Evolutionary conservation across 1,139 yeast genomes (phyloP).

Genomic region (Geotrichum phurueaensis): DNA sequence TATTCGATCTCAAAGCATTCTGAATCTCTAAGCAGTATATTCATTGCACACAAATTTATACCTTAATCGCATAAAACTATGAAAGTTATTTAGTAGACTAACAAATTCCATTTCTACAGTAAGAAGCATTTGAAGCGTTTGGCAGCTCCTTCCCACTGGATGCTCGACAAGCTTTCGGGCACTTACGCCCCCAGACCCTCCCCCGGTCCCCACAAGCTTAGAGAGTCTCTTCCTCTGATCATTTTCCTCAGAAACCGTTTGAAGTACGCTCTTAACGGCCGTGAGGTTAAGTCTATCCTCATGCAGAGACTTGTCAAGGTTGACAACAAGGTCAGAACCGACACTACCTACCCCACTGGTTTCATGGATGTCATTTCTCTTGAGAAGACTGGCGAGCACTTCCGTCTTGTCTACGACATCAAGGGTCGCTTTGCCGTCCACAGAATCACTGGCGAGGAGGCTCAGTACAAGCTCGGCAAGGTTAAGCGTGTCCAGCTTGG

Average conservation of each 20-base stretch:
- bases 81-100: background rate
- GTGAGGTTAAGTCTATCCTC: slow-evolving; percentile 98
- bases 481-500: slow-evolving; percentile 97
- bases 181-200: slow-evolving; percentile 99
- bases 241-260: slow-evolving; percentile 98
- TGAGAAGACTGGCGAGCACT: slow-evolving; percentile 98
- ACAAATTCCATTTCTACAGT: slow-evolving; percentile 33
- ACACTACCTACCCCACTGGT: slow-evolving; percentile 97
- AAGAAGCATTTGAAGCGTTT: slow-evolving; percentile 97
- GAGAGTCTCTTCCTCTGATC: slow-evolving; percentile 97
- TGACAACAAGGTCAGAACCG: slow-evolving; percentile 99
- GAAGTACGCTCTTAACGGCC: slow-evolving; percentile 98
- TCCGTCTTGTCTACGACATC: slow-evolving; percentile 96
- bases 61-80: background rate
- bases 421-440: slow-evolving; percentile 99
- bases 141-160: slow-evolving; percentile 99
- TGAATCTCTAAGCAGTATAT: background rate
- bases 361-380: slow-evolving; percentile 97
- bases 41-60: background rate
- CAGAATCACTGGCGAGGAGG: slow-evolving; percentile 98
- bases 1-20: background rate
- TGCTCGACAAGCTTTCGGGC: slow-evolving; percentile 99
- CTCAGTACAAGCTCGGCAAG: slow-evolving; percentile 94
- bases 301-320: slow-evolving; percentile 99
- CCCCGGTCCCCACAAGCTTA: slow-evolving; percentile 98